Percentiles rank a stretch among this genome's conserved stretches.
phyloP scores from a whole-genome alignment of 164 flowering plant genomes.

The Echeveria elegans region DNA sequence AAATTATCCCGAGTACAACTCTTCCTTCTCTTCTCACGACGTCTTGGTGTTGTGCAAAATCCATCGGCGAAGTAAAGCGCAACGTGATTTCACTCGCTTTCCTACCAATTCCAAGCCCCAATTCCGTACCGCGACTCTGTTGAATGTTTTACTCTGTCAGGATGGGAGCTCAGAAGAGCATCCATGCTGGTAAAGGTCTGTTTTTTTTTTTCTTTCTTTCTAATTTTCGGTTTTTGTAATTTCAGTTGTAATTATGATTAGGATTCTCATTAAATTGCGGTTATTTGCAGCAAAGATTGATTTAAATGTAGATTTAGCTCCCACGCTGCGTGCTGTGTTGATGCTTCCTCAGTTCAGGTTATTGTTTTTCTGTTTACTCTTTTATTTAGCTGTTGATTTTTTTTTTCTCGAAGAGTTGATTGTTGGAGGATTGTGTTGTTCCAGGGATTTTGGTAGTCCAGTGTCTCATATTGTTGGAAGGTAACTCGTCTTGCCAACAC shows the following conservation, averaged over 20 bases:
- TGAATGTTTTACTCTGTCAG: conserved; percentile 16
- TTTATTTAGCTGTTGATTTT: not conserved
- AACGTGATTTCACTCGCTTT: no score
- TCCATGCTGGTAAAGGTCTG: conserved; percentile 88
- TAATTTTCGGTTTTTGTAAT: conserved; percentile 2
- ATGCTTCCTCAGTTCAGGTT: conserved; percentile 67
- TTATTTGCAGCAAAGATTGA: conserved; percentile 69
- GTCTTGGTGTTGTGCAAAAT: no score
- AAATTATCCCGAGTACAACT: no score
- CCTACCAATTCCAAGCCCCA: no score
- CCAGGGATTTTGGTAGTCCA: conserved; percentile 49
- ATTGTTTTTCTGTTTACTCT: not conserved
- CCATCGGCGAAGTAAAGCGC: no score
- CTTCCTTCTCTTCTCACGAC: no score
- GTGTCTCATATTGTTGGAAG: conserved; percentile 78
- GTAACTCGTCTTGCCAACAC: conserved; percentile 18
- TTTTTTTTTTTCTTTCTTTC: not conserved
- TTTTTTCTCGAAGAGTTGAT: not conserved
- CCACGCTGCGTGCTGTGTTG: conserved; percentile 67
- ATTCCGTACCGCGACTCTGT: not conserved
- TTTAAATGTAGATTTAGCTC: conserved; percentile 84
- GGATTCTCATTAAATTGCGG: not conserved
- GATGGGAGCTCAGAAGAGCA: conserved; percentile 96
- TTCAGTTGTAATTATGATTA: not conserved
- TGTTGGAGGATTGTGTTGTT: conserved; percentile 1